Conservation (phyloP, 257 asterid genomes). For the Solanum piurae region DNA sequence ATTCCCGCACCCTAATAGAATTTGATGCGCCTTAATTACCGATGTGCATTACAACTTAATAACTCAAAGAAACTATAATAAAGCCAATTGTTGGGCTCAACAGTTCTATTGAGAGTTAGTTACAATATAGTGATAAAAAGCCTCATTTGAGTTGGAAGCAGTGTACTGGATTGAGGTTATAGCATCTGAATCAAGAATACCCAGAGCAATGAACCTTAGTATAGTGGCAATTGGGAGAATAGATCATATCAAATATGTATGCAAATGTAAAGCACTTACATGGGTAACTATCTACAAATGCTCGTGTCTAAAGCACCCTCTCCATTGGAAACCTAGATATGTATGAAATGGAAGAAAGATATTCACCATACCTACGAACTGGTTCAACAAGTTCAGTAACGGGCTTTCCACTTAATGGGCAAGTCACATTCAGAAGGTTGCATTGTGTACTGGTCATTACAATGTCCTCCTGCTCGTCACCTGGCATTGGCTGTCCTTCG, state of each 20-base stretch:
- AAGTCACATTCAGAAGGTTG: conserved; percentile 49
- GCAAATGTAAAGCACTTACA: not conserved
- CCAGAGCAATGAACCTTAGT: not conserved
- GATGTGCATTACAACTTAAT: not conserved
- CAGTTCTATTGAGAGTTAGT: not conserved
- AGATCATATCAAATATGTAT: not conserved
- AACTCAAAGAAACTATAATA: not conserved
- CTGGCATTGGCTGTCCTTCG: conserved; percentile 88
- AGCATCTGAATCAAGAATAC: not conserved
- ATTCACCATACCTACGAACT: conserved; percentile 54
- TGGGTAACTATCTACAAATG: not conserved
- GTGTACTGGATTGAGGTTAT: not conserved
- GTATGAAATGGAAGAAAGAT: not conserved
- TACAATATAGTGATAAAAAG: not conserved
- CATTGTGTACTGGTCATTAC: conserved; percentile 75
- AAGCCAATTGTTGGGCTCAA: not conserved
- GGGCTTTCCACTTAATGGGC: conserved; percentile 84
- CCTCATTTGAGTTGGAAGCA: not conserved
- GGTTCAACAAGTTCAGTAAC: conserved; percentile 68
- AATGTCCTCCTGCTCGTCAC: conserved; percentile 95
- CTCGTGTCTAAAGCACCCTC: not conserved
- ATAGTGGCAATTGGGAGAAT: not conserved
- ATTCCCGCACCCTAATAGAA: not conserved
- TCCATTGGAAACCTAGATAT: not conserved
- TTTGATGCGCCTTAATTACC: not conserved